Evolutionary conservation across 495 filamentous ascomycete genomes (phyloP).

Genomic region (Penicillium odoratum): DNA sequence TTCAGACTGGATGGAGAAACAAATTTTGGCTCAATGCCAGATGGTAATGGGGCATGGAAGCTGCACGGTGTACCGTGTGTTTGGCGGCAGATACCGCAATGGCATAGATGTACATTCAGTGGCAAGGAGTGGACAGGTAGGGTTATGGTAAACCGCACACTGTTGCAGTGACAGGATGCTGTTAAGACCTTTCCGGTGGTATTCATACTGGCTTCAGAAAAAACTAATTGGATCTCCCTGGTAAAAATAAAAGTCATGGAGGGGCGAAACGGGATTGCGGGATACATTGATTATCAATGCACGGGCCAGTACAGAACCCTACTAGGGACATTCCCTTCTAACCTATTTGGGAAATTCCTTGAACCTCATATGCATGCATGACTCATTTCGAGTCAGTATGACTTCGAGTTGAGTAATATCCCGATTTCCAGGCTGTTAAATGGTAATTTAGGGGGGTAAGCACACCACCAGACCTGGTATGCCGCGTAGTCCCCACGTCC

Average conservation of each 20-base stretch:
- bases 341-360: too few relatives aligned
- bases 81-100: conserved; percentile 63
- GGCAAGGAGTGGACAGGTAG: conserved; percentile 26
- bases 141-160: conserved; percentile 34
- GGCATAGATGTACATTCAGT: conserved; percentile 53
- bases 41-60: conserved; percentile 48
- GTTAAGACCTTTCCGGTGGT: conserved; percentile 18
- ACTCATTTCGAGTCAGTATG: too few relatives aligned
- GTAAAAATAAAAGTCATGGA: neutral
- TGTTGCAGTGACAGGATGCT: conserved; percentile 56
- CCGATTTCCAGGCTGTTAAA: too few relatives aligned
- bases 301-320: neutral
- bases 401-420: too few relatives aligned
- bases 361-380: too few relatives aligned
- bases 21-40: conserved; percentile 35
- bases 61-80: conserved; percentile 55
- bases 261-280: neutral
- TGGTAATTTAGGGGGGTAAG: too few relatives aligned
- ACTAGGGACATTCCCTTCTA: too few relatives aligned
- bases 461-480: too few relatives aligned
- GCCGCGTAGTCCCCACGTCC: too few relatives aligned
- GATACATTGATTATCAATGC: neutral
- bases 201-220: neutral
- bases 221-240: neutral
- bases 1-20: conserved; percentile 26